Evolutionary conservation across 1,139 yeast genomes (phyloP).

Genomic region (Saccharomyces hybrid): DNA sequence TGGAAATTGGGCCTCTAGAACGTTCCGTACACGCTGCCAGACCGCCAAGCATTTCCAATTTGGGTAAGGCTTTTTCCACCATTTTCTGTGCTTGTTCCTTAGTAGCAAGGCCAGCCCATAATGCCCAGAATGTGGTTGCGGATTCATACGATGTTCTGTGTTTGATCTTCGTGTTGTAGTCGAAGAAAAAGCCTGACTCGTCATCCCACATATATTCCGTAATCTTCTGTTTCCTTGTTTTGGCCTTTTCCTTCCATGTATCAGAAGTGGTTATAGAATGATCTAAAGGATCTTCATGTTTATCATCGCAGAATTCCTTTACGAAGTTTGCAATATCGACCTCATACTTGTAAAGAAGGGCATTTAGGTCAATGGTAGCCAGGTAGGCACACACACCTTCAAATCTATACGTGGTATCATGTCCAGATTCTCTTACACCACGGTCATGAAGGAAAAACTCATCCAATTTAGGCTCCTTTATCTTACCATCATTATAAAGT

Average conservation of each 20-base stretch:
- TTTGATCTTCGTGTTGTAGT: constrained; percentile 61
- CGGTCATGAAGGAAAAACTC: constrained; percentile 88
- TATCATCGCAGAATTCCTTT: constrained; percentile 47
- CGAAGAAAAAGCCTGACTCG: constrained; percentile 69
- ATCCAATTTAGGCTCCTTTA: constrained; percentile 76
- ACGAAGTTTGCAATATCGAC: constrained; percentile 68
- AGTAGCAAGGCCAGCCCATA: constrained; percentile 78
- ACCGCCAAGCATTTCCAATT: constrained; percentile 85
- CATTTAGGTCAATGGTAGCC: constrained; percentile 87
- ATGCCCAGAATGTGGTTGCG: constrained; percentile 88
- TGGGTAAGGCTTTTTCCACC: constrained; percentile 52
- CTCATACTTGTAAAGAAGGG: constrained; percentile 85
- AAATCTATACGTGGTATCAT: constrained; percentile 85
- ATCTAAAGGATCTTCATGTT: constrained; percentile 33
- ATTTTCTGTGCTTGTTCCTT: constrained; percentile 64
- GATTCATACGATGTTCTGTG: constrained; percentile 66
- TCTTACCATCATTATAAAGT: constrained; percentile 58
- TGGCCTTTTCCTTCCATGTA: constrained; percentile 55
- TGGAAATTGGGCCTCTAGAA: constrained; percentile 65
- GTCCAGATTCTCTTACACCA: constrained; percentile 97
- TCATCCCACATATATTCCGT: constrained; percentile 82
- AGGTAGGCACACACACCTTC: constrained; percentile 86
- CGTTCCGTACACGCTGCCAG: constrained; percentile 75
- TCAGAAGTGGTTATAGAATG: constrained; percentile 45
- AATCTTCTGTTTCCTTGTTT: constrained; percentile 47